Base-by-base conservation (phyloP, 345 rosid genomes). In the Salix purpurea region DNA sequence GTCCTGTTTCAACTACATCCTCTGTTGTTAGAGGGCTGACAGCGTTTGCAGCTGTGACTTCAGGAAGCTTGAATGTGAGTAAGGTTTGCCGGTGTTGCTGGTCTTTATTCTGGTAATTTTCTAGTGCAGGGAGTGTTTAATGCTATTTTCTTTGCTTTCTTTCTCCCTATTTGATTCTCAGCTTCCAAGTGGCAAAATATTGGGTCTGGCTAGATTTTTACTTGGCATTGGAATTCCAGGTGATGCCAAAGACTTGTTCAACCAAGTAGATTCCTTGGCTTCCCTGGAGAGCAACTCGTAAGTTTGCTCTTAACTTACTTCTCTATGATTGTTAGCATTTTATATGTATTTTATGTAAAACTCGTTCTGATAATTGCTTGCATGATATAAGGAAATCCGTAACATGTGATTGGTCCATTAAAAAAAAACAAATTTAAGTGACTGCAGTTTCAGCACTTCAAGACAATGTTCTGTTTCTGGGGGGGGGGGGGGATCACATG, bases 221-320 rank as follows among this genome's bases (percentile, higher is more conserved):
- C 97, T 96, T 66, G 89, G 93, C 69, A 79, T 94, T 82, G 98
- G 96, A 81, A 81, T 88, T 88, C 97, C 97, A 74, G 94, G 98
- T 67, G 98, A 90, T 85, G 87, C 90, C 71, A 89, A 90, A 78
- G 97, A 94, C 80, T 83, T 96, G 71, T 92, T 88, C 86, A 85
- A 84, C 82, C 99, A 94, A 86, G 82, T 96, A 54, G 92, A 91
- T 73, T 91, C 99, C 21, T 85, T 96, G 75, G 90, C 96, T 78
- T 85, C 82, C 83, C 82, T 96, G 82, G 98, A 96, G 85, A 88
- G 77, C 82, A 92, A 92, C 82, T 86, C 90, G 99, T 79, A 89
- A 83, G 89, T 78, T 75, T 66, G 83, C 39, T 71, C 73, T 68
- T 69, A 46, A 65, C 21, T 14, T 68, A 4, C 21, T 19, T 71